Conservation (phyloP, 352 stramenopile species). For the Phytophthora europaea region DNA sequence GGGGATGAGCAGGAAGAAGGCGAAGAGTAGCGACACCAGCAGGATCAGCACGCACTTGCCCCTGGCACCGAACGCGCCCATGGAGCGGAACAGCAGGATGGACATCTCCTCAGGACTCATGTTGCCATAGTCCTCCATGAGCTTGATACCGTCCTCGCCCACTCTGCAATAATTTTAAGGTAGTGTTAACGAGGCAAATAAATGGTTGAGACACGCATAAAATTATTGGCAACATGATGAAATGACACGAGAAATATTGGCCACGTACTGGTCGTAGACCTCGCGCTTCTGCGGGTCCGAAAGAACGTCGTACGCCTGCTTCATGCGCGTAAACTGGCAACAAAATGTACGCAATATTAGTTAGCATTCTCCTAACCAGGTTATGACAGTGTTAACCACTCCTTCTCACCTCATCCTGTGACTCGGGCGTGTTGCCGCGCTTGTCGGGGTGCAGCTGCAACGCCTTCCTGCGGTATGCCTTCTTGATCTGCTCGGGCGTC, state of each 20-base stretch:
- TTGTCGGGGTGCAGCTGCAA: constrained; percentile 94
- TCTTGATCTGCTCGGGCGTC: constrained; percentile 91
- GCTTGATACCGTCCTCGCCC: constrained; percentile 90
- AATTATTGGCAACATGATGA: constrained; percentile 7
- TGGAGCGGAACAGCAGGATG: constrained; percentile 74
- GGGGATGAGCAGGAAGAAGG: constrained; percentile 89
- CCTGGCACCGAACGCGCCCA: constrained; percentile 72
- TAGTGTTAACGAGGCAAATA: constrained; percentile 1
- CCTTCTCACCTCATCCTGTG: constrained; percentile 69
- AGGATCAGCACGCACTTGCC: constrained; percentile 80
- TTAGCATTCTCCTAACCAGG: background rate
- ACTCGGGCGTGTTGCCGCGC: constrained; percentile 82
- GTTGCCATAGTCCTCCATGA: constrained; percentile 89
- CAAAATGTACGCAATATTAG: constrained; percentile 7
- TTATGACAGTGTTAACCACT: background rate
- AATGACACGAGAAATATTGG: background rate
- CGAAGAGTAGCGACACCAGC: constrained; percentile 78
- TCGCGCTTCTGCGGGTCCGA: constrained; percentile 88
- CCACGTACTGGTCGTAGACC: constrained; percentile 79
- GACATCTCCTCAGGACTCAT: constrained; percentile 85
- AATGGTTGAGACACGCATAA: background rate
- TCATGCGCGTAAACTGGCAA: constrained; percentile 91
- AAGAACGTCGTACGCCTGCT: constrained; percentile 95
- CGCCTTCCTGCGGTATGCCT: constrained; percentile 92
- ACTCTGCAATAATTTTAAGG: constrained; percentile 46